A percentile compares a stretch with the other conserved stretches of the same genome.
These are phyloP conservation scores for Warburgia ugandensis DNA, from an alignment of 164 flowering plant species.

Conservation along the genomic window DNA sequence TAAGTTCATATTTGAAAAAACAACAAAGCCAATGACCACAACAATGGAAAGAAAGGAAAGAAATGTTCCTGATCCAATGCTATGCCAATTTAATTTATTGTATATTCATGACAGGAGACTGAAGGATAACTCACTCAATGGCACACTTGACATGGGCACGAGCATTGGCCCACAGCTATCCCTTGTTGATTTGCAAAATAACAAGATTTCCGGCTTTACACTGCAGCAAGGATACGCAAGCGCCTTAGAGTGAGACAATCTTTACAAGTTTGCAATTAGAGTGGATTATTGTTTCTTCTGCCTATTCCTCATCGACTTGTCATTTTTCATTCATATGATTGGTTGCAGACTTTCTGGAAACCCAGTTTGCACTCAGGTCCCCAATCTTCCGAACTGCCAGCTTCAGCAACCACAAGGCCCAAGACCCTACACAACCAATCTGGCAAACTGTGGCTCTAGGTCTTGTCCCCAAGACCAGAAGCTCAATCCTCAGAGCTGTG, in stretches of 20 bases:
- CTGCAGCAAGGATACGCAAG: conserved; percentile 41
- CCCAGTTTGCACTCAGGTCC: conserved; percentile 51
- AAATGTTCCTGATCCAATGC: too few species aligned
- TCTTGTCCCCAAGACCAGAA: conserved; percentile 42
- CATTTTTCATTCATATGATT: conserved; percentile 1
- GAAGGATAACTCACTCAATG: conserved; percentile 59
- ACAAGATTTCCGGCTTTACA: conserved; percentile 40
- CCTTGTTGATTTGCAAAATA: conserved; percentile 70
- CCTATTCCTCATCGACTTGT: too few species aligned
- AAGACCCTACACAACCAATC: conserved; percentile 54
- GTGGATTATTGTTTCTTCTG: too few species aligned
- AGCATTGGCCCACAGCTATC: conserved; percentile 50
- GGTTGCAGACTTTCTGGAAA: conserved; percentile 58
- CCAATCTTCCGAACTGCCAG: conserved; percentile 47
- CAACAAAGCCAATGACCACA: too few species aligned
- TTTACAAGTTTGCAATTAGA: too few species aligned
- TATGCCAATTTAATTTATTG: background rate
- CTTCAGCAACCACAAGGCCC: conserved; percentile 26
- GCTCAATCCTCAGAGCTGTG: conserved; percentile 76
- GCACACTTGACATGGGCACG: conserved; percentile 50
- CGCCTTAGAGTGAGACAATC: conserved; percentile 47
- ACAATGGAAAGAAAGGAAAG: too few species aligned
- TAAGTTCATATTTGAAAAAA: too few species aligned
- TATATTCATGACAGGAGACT: conserved; percentile 41
- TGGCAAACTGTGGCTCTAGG: conserved; percentile 50